phyloP scores from a whole-genome alignment of 192 early-diverging fungal genomes.

The Piromyces sp. region DNA sequence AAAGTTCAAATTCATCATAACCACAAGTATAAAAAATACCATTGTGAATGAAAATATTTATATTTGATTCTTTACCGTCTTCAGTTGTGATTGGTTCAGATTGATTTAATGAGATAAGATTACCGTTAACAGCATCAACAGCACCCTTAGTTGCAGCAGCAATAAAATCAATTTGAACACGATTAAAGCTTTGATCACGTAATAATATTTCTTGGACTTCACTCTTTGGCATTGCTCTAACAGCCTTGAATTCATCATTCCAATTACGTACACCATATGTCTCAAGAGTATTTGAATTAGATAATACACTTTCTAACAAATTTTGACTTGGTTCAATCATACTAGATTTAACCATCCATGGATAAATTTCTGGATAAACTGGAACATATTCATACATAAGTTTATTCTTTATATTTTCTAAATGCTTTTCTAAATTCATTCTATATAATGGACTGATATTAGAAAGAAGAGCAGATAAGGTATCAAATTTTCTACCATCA shows the following conservation, averaged over 20 bases:
- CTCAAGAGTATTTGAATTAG: neutral
- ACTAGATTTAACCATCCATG: conserved; percentile 59
- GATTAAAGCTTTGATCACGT: conserved; percentile 68
- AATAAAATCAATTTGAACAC: conserved; percentile 76
- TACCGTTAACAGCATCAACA: conserved; percentile 62
- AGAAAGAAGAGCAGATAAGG: neutral
- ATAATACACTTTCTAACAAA: conserved; percentile 37
- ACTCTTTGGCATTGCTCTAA: conserved; percentile 59
- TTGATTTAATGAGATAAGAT: conserved; percentile 60
- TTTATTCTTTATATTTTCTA: neutral
- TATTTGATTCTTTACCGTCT: conserved; percentile 12
- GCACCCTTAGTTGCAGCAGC: conserved; percentile 69
- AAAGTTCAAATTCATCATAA: conserved; percentile 70
- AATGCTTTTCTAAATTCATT: neutral
- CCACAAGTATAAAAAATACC: conserved; percentile 90
- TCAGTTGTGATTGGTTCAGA: conserved; percentile 46
- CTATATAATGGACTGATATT: conserved; percentile 6
- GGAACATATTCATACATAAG: conserved; percentile 16
- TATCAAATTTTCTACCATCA: neutral
- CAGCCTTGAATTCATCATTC: conserved; percentile 90
- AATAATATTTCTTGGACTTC: conserved; percentile 66
- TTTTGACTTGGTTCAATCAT: conserved; percentile 43
- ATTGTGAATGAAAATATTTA: conserved; percentile 67
- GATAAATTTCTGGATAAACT: conserved; percentile 45
- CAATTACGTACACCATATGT: conserved; percentile 63